Evolutionary conservation across 2,329 filamentous ascomycete genomes (phyloP).

Genomic region (Dothiorella sarmentorum): DNA sequence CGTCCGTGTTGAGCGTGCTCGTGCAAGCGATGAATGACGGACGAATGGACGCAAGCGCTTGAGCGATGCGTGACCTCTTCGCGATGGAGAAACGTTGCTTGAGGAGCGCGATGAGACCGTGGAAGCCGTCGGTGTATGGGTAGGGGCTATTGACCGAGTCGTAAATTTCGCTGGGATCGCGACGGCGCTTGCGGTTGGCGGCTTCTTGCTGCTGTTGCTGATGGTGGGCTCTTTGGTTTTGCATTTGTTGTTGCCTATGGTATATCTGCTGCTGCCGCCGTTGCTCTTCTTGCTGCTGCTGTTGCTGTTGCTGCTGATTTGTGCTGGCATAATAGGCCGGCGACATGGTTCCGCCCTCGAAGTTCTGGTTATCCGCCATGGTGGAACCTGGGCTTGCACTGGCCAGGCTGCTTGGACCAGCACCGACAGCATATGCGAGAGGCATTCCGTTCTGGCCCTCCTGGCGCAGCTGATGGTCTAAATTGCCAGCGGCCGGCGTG

Average conservation of each 20-base stretch:
- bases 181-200: slow-evolving; percentile 47
- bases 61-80: slow-evolving; percentile 78
- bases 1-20: slow-evolving; percentile 79
- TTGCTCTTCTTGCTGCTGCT: slow-evolving; percentile 24
- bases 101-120: slow-evolving; percentile 78
- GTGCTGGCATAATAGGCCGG: slow-evolving; percentile 35
- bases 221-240: slow-evolving; percentile 24
- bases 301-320: slow-evolving; percentile 29
- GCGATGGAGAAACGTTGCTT: slow-evolving; percentile 73
- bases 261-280: slow-evolving; percentile 22
- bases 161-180: slow-evolving; percentile 82
- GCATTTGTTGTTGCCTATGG: slow-evolving; percentile 27
- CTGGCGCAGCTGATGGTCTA: slow-evolving; percentile 31
- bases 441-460: slow-evolving; percentile 42
- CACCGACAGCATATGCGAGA: slow-evolving; percentile 61
- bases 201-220: slow-evolving; percentile 16
- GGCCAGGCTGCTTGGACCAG: slow-evolving; percentile 53
- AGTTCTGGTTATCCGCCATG: slow-evolving; percentile 42
- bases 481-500: slow-evolving; percentile 36
- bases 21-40: slow-evolving; percentile 92
- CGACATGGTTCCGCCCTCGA: slow-evolving; percentile 26
- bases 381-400: slow-evolving; percentile 58
- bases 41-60: slow-evolving; percentile 82
- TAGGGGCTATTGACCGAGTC: slow-evolving; percentile 87
- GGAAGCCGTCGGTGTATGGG: slow-evolving; percentile 84